These are phyloP conservation scores for Saccharomyces hybrid DNA, from an alignment of 1,139 yeast genomes.

Conservation along the genomic window DNA sequence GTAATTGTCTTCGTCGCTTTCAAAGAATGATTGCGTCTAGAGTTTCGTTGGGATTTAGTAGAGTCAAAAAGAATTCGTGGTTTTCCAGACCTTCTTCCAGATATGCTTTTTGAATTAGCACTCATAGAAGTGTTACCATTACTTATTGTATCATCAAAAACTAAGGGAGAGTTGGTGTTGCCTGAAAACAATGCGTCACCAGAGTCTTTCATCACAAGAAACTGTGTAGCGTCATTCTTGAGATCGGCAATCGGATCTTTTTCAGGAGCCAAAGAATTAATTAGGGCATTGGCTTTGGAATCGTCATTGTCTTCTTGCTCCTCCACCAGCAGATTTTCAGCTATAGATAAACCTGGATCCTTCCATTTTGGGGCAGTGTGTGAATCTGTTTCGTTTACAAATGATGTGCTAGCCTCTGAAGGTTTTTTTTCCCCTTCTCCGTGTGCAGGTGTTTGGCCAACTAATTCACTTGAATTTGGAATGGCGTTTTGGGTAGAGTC, in stretches of 20 bases:
- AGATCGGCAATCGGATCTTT: slow-evolving; percentile 20
- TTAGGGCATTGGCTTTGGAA: not conserved
- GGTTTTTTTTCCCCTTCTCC: not conserved
- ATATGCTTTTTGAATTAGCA: not conserved
- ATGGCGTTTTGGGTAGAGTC: not conserved
- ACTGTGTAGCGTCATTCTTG: slow-evolving; percentile 1
- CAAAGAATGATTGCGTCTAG: not conserved
- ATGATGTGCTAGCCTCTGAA: not conserved
- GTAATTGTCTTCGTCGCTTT: not conserved
- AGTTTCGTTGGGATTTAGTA: not conserved
- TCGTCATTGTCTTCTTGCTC: not conserved
- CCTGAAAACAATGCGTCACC: slow-evolving; percentile 23
- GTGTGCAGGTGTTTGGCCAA: slow-evolving; percentile 1
- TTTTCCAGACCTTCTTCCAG: not conserved
- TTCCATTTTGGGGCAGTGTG: not conserved
- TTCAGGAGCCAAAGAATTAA: slow-evolving; percentile 22
- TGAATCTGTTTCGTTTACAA: not conserved
- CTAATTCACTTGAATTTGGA: not conserved
- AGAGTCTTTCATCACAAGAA: slow-evolving; percentile 4
- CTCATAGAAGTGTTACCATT: not conserved
- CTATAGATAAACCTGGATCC: not conserved
- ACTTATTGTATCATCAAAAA: not conserved
- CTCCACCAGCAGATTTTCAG: not conserved
- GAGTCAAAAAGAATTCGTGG: slow-evolving; percentile 1
- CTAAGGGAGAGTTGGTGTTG: slow-evolving; percentile 16